phyloP scores from a whole-genome alignment of 257 asterid species.

The Solanum sejunctum region DNA sequence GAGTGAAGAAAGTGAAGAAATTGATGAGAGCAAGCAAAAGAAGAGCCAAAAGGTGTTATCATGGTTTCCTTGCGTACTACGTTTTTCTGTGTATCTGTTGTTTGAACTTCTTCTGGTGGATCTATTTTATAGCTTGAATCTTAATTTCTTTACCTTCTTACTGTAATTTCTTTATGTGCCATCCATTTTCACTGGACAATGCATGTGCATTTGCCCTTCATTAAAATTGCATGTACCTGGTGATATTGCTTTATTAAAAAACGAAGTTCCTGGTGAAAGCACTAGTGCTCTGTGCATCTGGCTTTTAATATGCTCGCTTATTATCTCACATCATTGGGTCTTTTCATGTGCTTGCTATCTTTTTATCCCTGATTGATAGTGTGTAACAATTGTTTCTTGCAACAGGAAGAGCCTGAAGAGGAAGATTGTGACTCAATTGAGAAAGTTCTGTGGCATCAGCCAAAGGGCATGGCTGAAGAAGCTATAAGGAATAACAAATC shows the following conservation, averaged over 20 bases:
- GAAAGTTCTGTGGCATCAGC: conserved; percentile 98
- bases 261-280: not conserved
- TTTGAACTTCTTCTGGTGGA: not conserved
- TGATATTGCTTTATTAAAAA: not conserved
- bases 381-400: not conserved
- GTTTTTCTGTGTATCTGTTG: not conserved
- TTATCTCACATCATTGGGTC: not conserved
- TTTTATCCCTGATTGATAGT: not conserved
- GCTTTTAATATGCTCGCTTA: not conserved
- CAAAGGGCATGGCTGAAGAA: conserved; percentile 92
- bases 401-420: conserved; percentile 81
- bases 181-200: not conserved
- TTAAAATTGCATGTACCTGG: not conserved
- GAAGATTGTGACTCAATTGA: conserved; percentile 89
- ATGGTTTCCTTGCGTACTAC: not conserved
- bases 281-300: not conserved
- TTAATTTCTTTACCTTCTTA: not conserved
- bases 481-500: conserved; percentile 70
- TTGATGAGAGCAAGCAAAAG: conserved; percentile 60
- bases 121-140: not conserved
- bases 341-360: not conserved
- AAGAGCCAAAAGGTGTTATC: conserved; percentile 57
- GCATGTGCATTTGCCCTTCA: not conserved
- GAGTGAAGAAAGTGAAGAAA: conserved; percentile 94
- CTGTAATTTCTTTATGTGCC: not conserved